Evolutionary conservation across 2,329 filamentous ascomycete species (phyloP).

Genomic region (Xylaria sp.): DNA sequence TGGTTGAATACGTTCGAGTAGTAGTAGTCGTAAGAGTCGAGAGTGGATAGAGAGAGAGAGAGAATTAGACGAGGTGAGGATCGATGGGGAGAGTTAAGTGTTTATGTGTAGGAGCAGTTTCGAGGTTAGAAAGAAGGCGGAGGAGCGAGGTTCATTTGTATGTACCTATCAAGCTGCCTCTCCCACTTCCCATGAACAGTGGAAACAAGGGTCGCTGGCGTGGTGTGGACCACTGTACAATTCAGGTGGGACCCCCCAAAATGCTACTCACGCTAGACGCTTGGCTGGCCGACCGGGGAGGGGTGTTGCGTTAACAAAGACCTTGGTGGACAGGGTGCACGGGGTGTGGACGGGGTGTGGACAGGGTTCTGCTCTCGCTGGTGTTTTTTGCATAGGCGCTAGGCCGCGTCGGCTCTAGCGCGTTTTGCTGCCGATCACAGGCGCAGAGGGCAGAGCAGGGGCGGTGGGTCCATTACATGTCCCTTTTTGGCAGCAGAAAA

Average conservation of each 20-base stretch:
- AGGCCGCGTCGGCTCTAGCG: conserved; percentile 27
- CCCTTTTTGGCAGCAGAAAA: conserved; percentile 19
- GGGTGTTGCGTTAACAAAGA: neutral
- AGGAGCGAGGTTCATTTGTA: conserved; percentile 33
- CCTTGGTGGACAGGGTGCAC: too few species aligned
- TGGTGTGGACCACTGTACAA: conserved; percentile 22
- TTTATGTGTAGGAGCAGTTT: conserved; percentile 17
- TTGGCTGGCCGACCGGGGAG: conserved; percentile 9
- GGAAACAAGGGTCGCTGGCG: conserved; percentile 20
- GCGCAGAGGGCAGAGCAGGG: conserved; percentile 16
- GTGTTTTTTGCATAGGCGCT: conserved; percentile 26
- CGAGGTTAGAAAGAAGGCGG: conserved; percentile 19
- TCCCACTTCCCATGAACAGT: conserved; percentile 26
- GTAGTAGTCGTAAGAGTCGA: neutral
- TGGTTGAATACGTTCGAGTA: neutral
- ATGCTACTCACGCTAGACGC: conserved; percentile 10
- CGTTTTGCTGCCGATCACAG: conserved; percentile 25
- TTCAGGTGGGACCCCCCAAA: conserved; percentile 15
- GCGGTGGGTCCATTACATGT: conserved; percentile 10
- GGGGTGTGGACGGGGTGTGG: neutral
- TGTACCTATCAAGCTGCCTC: conserved; percentile 24
- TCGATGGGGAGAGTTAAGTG: conserved; percentile 13
- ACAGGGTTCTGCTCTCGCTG: conserved; percentile 24
- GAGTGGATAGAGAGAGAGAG: conserved; percentile 1
- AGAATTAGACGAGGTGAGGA: conserved; percentile 5